Conservation (phyloP, 495 filamentous ascomycete genomes). For the Tuber umbilicatum region DNA sequence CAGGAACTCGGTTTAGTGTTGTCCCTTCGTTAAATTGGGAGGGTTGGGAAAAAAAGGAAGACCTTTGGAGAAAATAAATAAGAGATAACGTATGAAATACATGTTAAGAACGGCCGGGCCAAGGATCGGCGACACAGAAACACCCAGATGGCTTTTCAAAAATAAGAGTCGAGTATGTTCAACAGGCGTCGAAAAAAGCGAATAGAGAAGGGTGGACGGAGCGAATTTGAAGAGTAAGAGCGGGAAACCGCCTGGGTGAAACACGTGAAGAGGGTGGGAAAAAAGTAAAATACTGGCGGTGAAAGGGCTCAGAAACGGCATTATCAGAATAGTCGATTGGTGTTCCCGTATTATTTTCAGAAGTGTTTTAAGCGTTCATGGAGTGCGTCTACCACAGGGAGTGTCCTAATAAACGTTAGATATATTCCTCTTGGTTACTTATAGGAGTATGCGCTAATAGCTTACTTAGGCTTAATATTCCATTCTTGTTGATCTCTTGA, state of each 20-base stretch:
- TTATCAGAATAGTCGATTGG: not conserved
- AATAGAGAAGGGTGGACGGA: not conserved
- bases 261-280: slow-evolving; percentile 3
- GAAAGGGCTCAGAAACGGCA: not conserved
- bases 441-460: not conserved
- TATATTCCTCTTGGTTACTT: not conserved
- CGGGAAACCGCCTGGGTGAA: not conserved
- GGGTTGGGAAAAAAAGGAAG: not conserved
- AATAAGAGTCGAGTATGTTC: not conserved
- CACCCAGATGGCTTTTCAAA: not conserved
- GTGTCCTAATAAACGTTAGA: not conserved
- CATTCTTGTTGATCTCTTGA: slow-evolving; percentile 37
- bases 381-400: not conserved
- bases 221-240: not conserved
- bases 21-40: not conserved
- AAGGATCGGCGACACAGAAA: not conserved
- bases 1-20: not conserved
- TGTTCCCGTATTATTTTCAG: not conserved
- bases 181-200: not conserved
- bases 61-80: not conserved
- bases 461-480: slow-evolving; percentile 4
- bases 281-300: not conserved
- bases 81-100: not conserved
- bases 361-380: not conserved
- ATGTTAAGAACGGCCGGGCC: not conserved